These are phyloP conservation scores for Mucor mucedo DNA, from an alignment of 371 early-diverging fungal species.

Conservation along the genomic window DNA sequence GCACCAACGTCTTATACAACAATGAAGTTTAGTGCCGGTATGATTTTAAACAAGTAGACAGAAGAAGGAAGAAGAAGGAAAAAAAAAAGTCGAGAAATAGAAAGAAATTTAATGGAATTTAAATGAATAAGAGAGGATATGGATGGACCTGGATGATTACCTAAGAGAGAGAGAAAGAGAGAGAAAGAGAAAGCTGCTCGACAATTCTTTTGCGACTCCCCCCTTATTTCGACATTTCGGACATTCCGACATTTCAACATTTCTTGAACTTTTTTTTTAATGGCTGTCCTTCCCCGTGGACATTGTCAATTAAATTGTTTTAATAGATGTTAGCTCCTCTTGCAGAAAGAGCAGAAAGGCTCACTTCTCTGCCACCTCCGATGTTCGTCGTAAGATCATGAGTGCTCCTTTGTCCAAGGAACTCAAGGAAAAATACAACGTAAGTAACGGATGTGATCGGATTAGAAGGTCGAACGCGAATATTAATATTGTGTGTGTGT, in stretches of 20 bases:
- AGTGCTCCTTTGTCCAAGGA: conserved; percentile 95
- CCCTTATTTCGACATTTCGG: too few species aligned
- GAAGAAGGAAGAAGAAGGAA: neutral
- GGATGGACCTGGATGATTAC: conserved; percentile 24
- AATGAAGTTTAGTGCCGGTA: conserved; percentile 53
- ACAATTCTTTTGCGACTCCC: too few species aligned
- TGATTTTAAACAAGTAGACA: conserved; percentile 9
- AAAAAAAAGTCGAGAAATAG: neutral
- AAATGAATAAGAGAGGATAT: neutral
- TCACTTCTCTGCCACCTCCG: conserved; percentile 96
- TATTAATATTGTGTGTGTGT: neutral
- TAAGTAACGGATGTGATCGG: neutral
- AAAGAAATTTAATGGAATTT: conserved; percentile 11
- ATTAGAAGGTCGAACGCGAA: neutral
- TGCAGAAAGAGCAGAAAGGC: conserved; percentile 97
- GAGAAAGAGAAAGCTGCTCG: neutral
- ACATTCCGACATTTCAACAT: conserved; percentile 5
- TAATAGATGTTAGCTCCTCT: conserved; percentile 88
- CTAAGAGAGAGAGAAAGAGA: conserved; percentile 6
- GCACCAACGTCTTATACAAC: conserved; percentile 25
- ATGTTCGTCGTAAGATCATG: conserved; percentile 94
- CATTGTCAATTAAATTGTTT: neutral
- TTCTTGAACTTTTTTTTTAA: neutral
- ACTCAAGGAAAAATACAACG: conserved; percentile 94
- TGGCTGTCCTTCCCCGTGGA: neutral